Percentiles rank a stretch among this genome's conserved stretches.
These are phyloP conservation scores for Penicillium sp. DNA, from an alignment of 2,329 filamentous ascomycete genomes.

Conservation along the genomic window DNA sequence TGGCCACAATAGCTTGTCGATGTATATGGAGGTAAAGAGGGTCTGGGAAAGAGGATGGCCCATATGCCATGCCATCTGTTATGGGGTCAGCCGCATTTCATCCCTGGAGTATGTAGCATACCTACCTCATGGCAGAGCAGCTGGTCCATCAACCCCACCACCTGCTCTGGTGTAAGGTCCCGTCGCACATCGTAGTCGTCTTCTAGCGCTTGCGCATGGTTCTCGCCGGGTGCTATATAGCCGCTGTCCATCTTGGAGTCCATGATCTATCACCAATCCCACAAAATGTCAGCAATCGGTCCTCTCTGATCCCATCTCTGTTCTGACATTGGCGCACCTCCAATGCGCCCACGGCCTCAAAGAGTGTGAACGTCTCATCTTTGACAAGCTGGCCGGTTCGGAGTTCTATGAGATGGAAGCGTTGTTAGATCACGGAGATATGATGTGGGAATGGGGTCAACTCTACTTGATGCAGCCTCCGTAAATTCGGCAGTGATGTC, in stretches of 20 bases:
- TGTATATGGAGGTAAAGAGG: slow-evolving; percentile 86
- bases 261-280: slow-evolving; percentile 72
- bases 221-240: slow-evolving; percentile 73
- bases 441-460: slow-evolving; percentile 1
- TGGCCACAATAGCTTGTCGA: slow-evolving; percentile 79
- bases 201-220: slow-evolving; percentile 63
- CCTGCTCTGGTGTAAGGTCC: slow-evolving; percentile 72
- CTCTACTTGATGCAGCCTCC: slow-evolving; percentile 54
- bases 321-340: slow-evolving; percentile 51
- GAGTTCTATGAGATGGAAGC: slow-evolving; percentile 60
- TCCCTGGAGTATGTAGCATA: slow-evolving; percentile 3
- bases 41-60: slow-evolving; percentile 97
- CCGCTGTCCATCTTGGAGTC: slow-evolving; percentile 99
- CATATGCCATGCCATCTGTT: slow-evolving; percentile 90
- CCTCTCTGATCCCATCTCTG: slow-evolving; percentile 9
- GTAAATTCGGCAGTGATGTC: slow-evolving; percentile 63
- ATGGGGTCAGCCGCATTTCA: slow-evolving; percentile 6
- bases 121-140: slow-evolving; percentile 82
- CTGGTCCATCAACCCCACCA: slow-evolving; percentile 93
- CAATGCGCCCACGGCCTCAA: slow-evolving; percentile 82
- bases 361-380: slow-evolving; percentile 91
- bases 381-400: slow-evolving; percentile 83
- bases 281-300: slow-evolving; percentile 22
- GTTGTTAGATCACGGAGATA: slow-evolving; percentile 7
- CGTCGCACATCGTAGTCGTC: slow-evolving; percentile 76